Conservation (phyloP, 2,329 filamentous ascomycete species). For the Xylariaceae sp. region DNA sequence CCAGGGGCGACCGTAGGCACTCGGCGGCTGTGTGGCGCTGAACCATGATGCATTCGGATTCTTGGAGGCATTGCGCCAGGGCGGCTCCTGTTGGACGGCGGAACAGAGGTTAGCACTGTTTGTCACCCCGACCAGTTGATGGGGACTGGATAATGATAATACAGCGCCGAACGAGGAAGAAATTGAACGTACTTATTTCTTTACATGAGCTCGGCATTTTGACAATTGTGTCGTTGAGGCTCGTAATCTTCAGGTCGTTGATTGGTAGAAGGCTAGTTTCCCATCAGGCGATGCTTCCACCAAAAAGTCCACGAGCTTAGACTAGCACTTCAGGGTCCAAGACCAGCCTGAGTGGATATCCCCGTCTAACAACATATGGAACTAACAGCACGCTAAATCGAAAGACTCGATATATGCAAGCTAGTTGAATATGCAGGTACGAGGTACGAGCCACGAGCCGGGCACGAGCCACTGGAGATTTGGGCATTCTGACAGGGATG, state of each 20-base stretch:
- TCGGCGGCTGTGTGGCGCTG: constrained; percentile 85
- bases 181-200: constrained; percentile 78
- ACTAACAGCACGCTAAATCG: no score
- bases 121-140: no score
- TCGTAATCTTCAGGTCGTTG: background rate
- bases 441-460: no score
- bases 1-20: constrained; percentile 83
- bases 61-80: constrained; percentile 91
- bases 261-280: background rate
- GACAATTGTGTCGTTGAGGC: constrained; percentile 17
- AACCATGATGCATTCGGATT: constrained; percentile 95
- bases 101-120: constrained; percentile 2
- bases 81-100: constrained; percentile 71
- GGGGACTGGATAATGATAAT: no score
- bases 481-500: no score
- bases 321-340: background rate
- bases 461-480: no score
- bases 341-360: constrained; percentile 14
- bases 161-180: constrained; percentile 12
- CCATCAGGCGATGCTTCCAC: constrained; percentile 11
- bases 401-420: constrained; percentile 13
- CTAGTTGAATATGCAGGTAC: background rate
- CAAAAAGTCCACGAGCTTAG: constrained; percentile 6
- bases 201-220: constrained; percentile 94
- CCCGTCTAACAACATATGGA: no score